Conservation (phyloP, 2,329 filamentous ascomycete genomes). For the Nemania bipapillata region DNA sequence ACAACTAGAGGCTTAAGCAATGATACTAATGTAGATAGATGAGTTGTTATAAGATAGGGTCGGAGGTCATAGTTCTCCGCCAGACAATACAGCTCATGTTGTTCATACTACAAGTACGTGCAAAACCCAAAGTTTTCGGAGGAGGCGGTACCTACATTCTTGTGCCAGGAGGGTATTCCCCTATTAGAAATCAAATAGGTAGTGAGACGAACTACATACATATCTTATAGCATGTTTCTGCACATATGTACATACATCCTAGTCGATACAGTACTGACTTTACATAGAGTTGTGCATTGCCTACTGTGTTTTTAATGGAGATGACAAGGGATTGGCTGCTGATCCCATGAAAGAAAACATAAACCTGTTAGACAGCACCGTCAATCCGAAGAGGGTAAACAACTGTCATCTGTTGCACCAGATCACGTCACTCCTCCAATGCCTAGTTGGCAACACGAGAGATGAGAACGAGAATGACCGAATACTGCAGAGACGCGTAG, state of each 20-base stretch:
- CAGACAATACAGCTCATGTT: too few species aligned
- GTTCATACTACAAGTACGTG: too few species aligned
- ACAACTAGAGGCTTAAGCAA: too few species aligned
- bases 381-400: constrained; percentile 21
- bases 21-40: too few species aligned
- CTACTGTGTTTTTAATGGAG: constrained; percentile 6
- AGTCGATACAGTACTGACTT: too few species aligned
- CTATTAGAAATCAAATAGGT: not conserved
- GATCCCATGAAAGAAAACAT: not conserved
- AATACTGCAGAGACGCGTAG: constrained; percentile 44
- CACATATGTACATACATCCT: too few species aligned
- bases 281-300: not conserved
- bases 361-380: constrained; percentile 19
- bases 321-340: constrained; percentile 9
- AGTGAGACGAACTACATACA: not conserved
- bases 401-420: constrained; percentile 17
- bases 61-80: too few species aligned
- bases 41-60: too few species aligned
- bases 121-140: not conserved
- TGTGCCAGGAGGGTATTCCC: not conserved
- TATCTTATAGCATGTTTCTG: too few species aligned
- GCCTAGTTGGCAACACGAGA: constrained; percentile 35
- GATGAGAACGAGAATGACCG: constrained; percentile 37
- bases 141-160: too few species aligned
- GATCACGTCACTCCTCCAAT: constrained; percentile 32